These are phyloP conservation scores for Mediolabrus comicus DNA, from an alignment of 108 stramenopile genomes.

Conservation along the genomic window DNA sequence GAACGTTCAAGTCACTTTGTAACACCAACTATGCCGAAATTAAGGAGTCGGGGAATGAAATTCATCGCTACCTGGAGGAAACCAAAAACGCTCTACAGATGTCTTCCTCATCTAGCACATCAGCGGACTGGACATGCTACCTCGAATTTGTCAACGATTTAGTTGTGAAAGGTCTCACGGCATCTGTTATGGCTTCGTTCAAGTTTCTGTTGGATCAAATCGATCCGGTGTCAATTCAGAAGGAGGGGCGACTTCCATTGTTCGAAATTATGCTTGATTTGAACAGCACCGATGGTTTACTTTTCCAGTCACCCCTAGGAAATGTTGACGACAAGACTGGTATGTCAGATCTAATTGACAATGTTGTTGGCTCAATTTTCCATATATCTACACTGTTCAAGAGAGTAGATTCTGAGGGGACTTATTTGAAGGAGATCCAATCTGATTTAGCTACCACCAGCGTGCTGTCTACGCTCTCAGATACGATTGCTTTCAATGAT, in stretches of 20 bases:
- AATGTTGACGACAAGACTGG: slow-evolving; percentile 46
- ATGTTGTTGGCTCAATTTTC: slow-evolving; percentile 76
- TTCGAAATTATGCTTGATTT: slow-evolving; percentile 78
- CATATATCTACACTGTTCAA: slow-evolving; percentile 78
- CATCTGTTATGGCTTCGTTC: slow-evolving; percentile 64
- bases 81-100: slow-evolving; percentile 72
- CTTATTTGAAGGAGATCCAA: slow-evolving; percentile 80
- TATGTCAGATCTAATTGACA: slow-evolving; percentile 66
- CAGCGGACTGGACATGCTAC: slow-evolving; percentile 83
- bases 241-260: slow-evolving; percentile 68
- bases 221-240: slow-evolving; percentile 54
- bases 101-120: slow-evolving; percentile 54
- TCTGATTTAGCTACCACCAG: slow-evolving; percentile 63
- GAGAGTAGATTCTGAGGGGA: slow-evolving; percentile 85
- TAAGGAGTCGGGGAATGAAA: slow-evolving; percentile 76
- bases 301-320: slow-evolving; percentile 59
- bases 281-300: slow-evolving; percentile 46
- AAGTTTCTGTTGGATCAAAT: slow-evolving; percentile 74
- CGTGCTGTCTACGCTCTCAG: slow-evolving; percentile 66
- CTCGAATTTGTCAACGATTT: slow-evolving; percentile 83
- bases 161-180: slow-evolving; percentile 76
- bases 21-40: slow-evolving; percentile 63
- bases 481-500: slow-evolving; percentile 57
- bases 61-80: slow-evolving; percentile 72
- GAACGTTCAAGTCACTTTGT: slow-evolving; percentile 52